Percentiles rank a stretch among this genome's conserved stretches.
Conservation (phyloP, 106 monocot species). For the Iris macrosiphon region DNA sequence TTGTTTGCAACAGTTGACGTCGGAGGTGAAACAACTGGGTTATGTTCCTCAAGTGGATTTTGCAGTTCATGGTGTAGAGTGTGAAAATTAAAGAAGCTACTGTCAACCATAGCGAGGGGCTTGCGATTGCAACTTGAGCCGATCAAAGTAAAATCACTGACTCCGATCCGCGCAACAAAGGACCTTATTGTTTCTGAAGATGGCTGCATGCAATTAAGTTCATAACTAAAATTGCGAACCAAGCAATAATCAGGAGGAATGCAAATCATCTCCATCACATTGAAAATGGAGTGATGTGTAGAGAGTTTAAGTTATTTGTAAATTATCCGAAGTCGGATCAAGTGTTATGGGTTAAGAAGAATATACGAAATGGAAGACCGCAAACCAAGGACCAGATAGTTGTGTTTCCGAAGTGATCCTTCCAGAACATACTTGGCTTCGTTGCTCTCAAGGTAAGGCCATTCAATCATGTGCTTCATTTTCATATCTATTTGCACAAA, state of each 20-base stretch:
- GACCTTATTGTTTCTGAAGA: constrained; percentile 43
- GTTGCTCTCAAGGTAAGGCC: no score
- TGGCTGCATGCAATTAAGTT: constrained; percentile 46
- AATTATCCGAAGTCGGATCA: no score
- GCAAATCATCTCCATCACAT: constrained; percentile 50
- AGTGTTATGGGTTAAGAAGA: no score
- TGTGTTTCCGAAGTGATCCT: no score
- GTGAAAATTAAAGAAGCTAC: constrained; percentile 48
- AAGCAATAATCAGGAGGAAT: constrained; percentile 35
- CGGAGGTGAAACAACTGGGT: constrained; percentile 35
- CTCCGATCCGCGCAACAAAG: constrained; percentile 30
- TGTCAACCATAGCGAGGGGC: constrained; percentile 59
- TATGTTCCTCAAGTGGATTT: constrained; percentile 46
- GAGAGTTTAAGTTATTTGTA: no score
- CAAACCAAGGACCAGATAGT: no score
- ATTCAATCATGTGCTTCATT: no score
- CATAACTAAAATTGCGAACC: constrained; percentile 17
- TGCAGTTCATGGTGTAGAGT: constrained; percentile 61
- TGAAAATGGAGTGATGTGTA: constrained; percentile 30
- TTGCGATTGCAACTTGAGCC: constrained; percentile 55
- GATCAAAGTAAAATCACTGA: constrained; percentile 27
- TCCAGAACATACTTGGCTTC: no score
- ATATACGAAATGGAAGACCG: no score
- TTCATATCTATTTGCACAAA: no score
- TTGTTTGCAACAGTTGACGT: constrained; percentile 23